A percentile compares a stretch with the other conserved stretches of the same genome.
phyloP scores from a whole-genome alignment of 768 basidiomycete genomes.

The Pholiota conissans region DNA sequence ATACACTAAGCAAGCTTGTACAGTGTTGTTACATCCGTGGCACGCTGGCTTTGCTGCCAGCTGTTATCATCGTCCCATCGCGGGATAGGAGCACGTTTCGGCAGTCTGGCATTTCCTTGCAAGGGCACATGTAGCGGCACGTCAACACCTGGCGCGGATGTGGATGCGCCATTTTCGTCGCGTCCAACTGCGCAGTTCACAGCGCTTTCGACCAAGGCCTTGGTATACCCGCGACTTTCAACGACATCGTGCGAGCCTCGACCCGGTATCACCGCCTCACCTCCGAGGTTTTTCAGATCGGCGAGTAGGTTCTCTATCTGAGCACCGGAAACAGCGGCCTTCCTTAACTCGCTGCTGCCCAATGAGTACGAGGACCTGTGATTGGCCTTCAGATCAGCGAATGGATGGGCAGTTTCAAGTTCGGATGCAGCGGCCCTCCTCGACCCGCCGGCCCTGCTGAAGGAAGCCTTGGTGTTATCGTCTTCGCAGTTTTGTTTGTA shows the following conservation, averaged over 20 bases:
- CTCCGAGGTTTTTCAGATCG: slow-evolving; percentile 15
- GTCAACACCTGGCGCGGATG: background rate
- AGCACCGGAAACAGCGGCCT: background rate
- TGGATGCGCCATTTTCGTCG: slow-evolving; percentile 11
- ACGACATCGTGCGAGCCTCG: slow-evolving; percentile 15
- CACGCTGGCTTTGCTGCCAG: background rate
- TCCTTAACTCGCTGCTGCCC: too few species aligned
- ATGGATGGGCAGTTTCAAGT: background rate
- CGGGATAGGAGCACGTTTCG: slow-evolving; percentile 24
- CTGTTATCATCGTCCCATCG: slow-evolving; percentile 22
- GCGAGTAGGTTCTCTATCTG: background rate
- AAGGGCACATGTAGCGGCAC: slow-evolving; percentile 16
- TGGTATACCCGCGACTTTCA: slow-evolving; percentile 16
- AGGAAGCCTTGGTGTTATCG: background rate
- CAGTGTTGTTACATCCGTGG: background rate
- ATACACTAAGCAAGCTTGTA: background rate
- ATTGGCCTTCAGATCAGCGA: slow-evolving; percentile 14
- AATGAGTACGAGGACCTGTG: too few species aligned
- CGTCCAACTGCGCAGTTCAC: slow-evolving; percentile 10
- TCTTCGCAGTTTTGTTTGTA: background rate
- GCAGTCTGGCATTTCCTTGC: slow-evolving; percentile 23
- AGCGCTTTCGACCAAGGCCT: background rate
- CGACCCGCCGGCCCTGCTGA: background rate
- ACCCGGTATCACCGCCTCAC: slow-evolving; percentile 15
- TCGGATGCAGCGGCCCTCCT: background rate